Base-by-base conservation (phyloP, 2,329 filamentous ascomycete species). In the Westerdykella sp. region DNA sequence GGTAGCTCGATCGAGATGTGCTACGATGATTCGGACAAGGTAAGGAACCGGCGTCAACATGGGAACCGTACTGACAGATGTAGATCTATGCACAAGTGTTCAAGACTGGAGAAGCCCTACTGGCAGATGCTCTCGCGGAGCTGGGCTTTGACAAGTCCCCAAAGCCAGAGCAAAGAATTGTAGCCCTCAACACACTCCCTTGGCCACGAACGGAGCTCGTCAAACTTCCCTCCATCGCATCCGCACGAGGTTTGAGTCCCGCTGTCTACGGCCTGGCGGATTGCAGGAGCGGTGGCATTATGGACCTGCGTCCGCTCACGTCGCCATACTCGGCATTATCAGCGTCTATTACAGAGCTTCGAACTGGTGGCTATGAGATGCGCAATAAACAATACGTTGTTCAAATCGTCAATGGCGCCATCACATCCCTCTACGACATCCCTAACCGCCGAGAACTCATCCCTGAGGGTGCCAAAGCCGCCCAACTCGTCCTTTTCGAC, bases 1-100 rank as follows among this genome's bases (percentile, higher is more conserved):
- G 93, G 93, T 43, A 96, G 88, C 62, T 87, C 82, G 28, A 97
- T 98, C 56, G 90, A 94, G 66, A 96, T 97, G 89, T 95, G 89
- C 67, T 97, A 97, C 58, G 87, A 95, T 64, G 93, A 98, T 63
- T 95, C 90, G 3, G 85, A 95, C 62, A 79, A 89, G 76, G 71
- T 73, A 54, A 39, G 62, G 50, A 16, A 12, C 9, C 10, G 12
- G 9, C 1, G 2, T 12, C 4, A 4, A 6, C 2, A 5, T 12
- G 14, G 3, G 3, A 14, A n/a, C 12, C 40, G n/a, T 42, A 28
- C 57, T 69, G 32, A 68, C 39, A 0, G 18, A 4, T 2, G 1
- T 41, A 72, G 65, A 76, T 95, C 6, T 98, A 98, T 62, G 84
- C 79, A 2, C 75, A 87, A 54, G 80, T 95, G 2, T 95, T 95